Evolutionary conservation across 2,329 filamentous ascomycete species (phyloP).

Genomic region (Pestalotiopsis sp.): DNA sequence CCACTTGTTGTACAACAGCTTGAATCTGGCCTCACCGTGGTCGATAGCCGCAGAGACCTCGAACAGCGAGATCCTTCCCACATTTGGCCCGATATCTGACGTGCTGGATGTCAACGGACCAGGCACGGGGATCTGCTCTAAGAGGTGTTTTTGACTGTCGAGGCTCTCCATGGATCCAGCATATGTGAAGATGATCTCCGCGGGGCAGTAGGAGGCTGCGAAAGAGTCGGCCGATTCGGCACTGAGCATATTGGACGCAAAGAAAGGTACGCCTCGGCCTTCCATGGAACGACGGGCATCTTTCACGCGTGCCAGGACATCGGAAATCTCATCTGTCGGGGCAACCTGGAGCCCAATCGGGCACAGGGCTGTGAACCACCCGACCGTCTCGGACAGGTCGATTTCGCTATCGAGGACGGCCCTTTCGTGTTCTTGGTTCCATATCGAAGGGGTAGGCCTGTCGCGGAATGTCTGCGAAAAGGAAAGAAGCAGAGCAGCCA

Average conservation of each 20-base stretch:
- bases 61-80: conserved; percentile 53
- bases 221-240: conserved; percentile 30
- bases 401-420: conserved; percentile 46
- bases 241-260: conserved; percentile 41
- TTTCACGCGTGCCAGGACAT: conserved; percentile 56
- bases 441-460: conserved; percentile 52
- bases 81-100: conserved; percentile 46
- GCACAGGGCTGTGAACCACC: conserved; percentile 62
- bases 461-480: conserved; percentile 60
- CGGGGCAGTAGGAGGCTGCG: conserved; percentile 48
- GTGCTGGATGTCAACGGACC: conserved; percentile 40
- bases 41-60: conserved; percentile 53
- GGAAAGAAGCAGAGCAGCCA: conserved; percentile 57
- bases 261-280: conserved; percentile 51
- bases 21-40: conserved; percentile 46
- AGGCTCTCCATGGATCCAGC: conserved; percentile 53
- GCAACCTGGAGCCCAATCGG: conserved; percentile 50
- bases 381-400: conserved; percentile 60
- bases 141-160: conserved; percentile 49
- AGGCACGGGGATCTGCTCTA: conserved; percentile 49
- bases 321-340: conserved; percentile 50
- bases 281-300: conserved; percentile 50
- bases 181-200: conserved; percentile 64
- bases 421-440: conserved; percentile 56
- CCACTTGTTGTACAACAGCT: conserved; percentile 46